Evolutionary conservation across 352 stramenopile species (phyloP).

Genomic region (Pythium biforme): DNA sequence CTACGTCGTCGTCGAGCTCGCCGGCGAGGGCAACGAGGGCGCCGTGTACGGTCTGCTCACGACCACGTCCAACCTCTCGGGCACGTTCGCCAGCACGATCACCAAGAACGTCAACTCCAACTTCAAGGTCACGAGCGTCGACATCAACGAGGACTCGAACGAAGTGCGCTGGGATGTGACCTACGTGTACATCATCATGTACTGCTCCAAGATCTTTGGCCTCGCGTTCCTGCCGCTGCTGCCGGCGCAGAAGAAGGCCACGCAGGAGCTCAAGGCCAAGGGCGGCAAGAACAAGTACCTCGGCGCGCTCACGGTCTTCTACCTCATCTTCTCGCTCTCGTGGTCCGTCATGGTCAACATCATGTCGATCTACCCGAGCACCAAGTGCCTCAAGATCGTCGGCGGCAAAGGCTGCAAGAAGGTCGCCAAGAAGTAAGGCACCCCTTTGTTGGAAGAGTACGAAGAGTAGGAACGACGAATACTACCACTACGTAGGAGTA

Average conservation of each 20-base stretch:
- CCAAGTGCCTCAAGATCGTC: no score
- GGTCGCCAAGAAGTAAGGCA: no score
- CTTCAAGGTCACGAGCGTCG: conserved; percentile 18
- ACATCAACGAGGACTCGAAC: conserved; percentile 6
- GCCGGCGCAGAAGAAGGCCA: neutral
- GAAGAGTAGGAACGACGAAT: no score
- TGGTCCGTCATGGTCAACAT: neutral
- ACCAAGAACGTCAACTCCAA: neutral
- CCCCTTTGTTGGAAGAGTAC: no score
- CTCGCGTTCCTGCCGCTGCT: neutral
- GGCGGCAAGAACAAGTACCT: neutral
- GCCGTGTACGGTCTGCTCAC: conserved; percentile 19
- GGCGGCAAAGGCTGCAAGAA: no score
- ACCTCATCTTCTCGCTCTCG: neutral
- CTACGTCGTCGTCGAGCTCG: conserved; percentile 17
- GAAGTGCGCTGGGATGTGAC: conserved; percentile 3
- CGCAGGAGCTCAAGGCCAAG: no score
- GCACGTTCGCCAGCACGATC: conserved; percentile 15
- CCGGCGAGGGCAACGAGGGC: conserved; percentile 23
- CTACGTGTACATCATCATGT: conserved; percentile 10
- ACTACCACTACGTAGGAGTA: no score
- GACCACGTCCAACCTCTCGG: conserved; percentile 17
- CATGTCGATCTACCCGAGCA: no score
- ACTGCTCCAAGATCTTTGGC: neutral
- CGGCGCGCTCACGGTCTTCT: neutral